Conservation (phyloP, 805 yeast genomes). For the Jamesozyma gamospora region DNA sequence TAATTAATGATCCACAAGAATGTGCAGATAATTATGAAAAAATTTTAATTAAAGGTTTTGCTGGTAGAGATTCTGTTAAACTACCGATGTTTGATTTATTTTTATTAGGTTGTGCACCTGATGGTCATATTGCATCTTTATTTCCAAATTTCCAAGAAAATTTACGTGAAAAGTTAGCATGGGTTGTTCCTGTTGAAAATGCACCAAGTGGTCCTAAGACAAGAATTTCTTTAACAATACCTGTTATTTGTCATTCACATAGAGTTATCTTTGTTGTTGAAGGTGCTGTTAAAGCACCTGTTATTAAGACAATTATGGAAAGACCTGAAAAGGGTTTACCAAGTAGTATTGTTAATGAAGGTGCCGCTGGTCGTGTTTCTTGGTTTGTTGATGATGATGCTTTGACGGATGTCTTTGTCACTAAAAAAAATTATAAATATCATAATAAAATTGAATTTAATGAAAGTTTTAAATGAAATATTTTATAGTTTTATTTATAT, state of each 20-base stretch:
- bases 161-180: slow-evolving; percentile 79
- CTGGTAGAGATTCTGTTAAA: slow-evolving; percentile 91
- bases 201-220: slow-evolving; percentile 84
- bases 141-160: slow-evolving; percentile 83
- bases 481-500: too few relatives aligned
- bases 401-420: slow-evolving; percentile 56
- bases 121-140: slow-evolving; percentile 94
- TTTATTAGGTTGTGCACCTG: slow-evolving; percentile 95
- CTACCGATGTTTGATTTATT: slow-evolving; percentile 89
- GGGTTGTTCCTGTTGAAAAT: slow-evolving; percentile 88
- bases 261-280: slow-evolving; percentile 92
- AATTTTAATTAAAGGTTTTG: slow-evolving; percentile 76
- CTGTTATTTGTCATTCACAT: slow-evolving; percentile 89
- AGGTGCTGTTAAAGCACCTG: slow-evolving; percentile 91
- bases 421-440: slow-evolving; percentile 25
- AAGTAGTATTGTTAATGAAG: slow-evolving; percentile 84
- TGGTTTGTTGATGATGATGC: slow-evolving; percentile 98
- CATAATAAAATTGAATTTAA: slow-evolving; percentile 8
- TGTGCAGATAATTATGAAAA: slow-evolving; percentile 93
- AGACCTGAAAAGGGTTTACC: slow-evolving; percentile 96
- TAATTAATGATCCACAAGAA: slow-evolving; percentile 74
- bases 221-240: slow-evolving; percentile 84
- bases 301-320: slow-evolving; percentile 85
- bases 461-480: slow-evolving; percentile 4
- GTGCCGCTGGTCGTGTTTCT: slow-evolving; percentile 91